These are phyloP conservation scores for Paraphoma chrysanthemicola DNA, from an alignment of 2,329 filamentous ascomycete species.

Conservation along the genomic window DNA sequence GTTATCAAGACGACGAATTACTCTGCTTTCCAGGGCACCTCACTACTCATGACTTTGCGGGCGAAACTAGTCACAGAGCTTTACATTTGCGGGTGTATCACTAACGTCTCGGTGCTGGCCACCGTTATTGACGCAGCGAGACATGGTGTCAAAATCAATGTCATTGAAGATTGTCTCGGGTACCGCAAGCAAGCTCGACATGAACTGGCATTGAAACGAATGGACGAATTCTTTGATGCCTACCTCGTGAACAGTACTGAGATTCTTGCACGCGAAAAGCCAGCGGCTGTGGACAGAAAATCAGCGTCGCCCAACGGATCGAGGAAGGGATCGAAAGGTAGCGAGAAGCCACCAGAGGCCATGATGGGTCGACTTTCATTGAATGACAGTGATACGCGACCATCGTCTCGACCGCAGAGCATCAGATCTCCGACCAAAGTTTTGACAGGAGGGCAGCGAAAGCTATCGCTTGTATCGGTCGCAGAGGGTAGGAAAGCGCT, in stretches of 20 bases:
- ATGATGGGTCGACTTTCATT: constrained; percentile 33
- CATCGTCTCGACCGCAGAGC: constrained; percentile 8
- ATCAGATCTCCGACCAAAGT: constrained; percentile 22
- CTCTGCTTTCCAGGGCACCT: constrained; percentile 81
- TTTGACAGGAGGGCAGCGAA: constrained; percentile 28
- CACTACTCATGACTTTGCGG: constrained; percentile 78
- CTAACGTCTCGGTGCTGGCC: constrained; percentile 88
- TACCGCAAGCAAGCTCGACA: constrained; percentile 76
- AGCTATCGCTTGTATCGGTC: constrained; percentile 27
- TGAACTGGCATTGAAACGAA: constrained; percentile 70
- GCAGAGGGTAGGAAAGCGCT: constrained; percentile 27
- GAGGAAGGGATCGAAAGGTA: constrained; percentile 13
- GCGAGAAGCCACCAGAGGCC: constrained; percentile 27
- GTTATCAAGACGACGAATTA: constrained; percentile 77
- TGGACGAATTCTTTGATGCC: constrained; percentile 78
- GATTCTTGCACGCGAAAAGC: constrained; percentile 56
- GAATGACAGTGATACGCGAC: constrained; percentile 10
- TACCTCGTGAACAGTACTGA: constrained; percentile 67
- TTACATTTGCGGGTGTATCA: constrained; percentile 85
- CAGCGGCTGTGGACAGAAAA: constrained; percentile 11
- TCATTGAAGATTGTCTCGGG: constrained; percentile 88
- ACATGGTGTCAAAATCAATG: constrained; percentile 84
- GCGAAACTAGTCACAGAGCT: constrained; percentile 87
- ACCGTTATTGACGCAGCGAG: constrained; percentile 89
- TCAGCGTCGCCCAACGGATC: constrained; percentile 6